Conservation (phyloP, 1,139 yeast genomes). For the Candida tunisiensis region DNA sequence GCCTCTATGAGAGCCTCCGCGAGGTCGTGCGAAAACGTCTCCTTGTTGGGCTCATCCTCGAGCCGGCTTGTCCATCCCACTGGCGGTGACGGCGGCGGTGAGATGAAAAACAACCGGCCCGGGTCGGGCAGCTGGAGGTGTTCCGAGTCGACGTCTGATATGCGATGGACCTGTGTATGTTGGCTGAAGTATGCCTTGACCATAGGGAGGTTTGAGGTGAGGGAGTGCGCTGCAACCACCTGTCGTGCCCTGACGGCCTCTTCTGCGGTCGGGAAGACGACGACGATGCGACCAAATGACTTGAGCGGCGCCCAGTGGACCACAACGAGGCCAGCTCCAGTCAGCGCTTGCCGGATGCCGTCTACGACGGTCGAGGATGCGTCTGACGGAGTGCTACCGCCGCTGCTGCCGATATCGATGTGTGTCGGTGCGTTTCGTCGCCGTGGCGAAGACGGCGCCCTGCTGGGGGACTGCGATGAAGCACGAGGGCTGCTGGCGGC, state of each 20-base stretch:
- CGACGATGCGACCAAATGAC: slow-evolving; percentile 20
- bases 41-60: slow-evolving; percentile 23
- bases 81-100: slow-evolving; percentile 30
- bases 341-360: slow-evolving; percentile 1
- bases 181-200: slow-evolving; percentile 8
- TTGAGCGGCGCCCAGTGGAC: slow-evolving; percentile 20
- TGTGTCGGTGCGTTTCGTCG: no score
- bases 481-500: no score
- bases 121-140: slow-evolving; percentile 22
- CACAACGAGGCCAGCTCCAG: slow-evolving; percentile 1
- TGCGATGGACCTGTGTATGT: slow-evolving; percentile 10
- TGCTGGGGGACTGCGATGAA: no score
- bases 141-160: slow-evolving; percentile 4
- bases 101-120: slow-evolving; percentile 23
- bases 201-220: no score
- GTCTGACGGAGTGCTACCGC: no score
- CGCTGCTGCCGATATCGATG: no score
- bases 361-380: slow-evolving; percentile 1
- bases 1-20: slow-evolving; percentile 1
- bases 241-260: slow-evolving; percentile 14
- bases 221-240: slow-evolving; percentile 3
- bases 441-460: no score
- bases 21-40: slow-evolving; percentile 7
- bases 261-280: slow-evolving; percentile 13
- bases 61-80: slow-evolving; percentile 21